Evolutionary conservation across 202 grass and related monocot genomes (phyloP).

Genomic region (Schoenoplectus triqueter): DNA sequence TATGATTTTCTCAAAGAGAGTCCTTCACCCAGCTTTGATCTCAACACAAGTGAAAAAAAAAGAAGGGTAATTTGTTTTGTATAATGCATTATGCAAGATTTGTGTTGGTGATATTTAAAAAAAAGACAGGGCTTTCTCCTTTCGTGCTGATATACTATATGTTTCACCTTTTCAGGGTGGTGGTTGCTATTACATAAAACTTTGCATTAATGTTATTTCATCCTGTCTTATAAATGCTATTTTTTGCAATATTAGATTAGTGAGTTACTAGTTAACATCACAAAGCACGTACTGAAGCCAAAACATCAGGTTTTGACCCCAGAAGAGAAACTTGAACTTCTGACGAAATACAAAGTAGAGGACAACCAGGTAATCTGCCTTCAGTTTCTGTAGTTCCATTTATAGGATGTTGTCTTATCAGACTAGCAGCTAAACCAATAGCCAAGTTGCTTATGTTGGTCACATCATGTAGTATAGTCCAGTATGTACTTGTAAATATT

Average conservation of each 20-base stretch:
- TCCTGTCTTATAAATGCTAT: slow-evolving; percentile 17
- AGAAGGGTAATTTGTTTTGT: background rate
- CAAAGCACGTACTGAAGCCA: slow-evolving; percentile 79
- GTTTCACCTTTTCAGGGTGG: no score
- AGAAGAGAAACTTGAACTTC: slow-evolving; percentile 72
- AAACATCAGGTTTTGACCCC: slow-evolving; percentile 66
- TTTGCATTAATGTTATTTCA: background rate
- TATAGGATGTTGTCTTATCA: background rate
- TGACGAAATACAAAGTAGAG: slow-evolving; percentile 63
- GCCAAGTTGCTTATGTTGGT: background rate
- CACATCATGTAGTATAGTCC: background rate
- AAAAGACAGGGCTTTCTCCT: background rate
- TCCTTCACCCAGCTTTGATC: background rate
- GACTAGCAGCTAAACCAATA: background rate
- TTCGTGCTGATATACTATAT: background rate
- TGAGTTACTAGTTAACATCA: slow-evolving; percentile 84
- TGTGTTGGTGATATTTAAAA: background rate
- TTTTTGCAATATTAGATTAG: slow-evolving; percentile 56
- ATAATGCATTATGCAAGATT: background rate
- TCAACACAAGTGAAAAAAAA: background rate
- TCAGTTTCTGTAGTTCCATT: slow-evolving; percentile 18
- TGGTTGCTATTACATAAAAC: background rate
- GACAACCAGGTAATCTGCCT: slow-evolving; percentile 70
- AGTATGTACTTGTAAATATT: background rate
- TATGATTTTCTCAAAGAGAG: background rate